Evolutionary conservation across 2,329 filamentous ascomycete genomes (phyloP).

Genomic region (Apiospora saccharicola): DNA sequence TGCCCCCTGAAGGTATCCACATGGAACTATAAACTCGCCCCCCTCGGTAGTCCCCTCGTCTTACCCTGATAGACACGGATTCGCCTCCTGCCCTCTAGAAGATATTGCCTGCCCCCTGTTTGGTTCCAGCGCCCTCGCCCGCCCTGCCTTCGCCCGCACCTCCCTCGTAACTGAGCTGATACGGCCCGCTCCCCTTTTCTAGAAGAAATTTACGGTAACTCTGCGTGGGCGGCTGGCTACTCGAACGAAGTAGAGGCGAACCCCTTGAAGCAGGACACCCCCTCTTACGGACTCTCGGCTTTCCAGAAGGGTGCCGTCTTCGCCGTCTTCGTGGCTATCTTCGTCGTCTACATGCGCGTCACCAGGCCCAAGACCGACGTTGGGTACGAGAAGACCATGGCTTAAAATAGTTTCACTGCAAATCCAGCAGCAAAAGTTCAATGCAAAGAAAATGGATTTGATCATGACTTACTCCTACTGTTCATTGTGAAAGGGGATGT

Average conservation of each 20-base stretch:
- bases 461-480: not conserved
- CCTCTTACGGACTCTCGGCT: constrained; percentile 49
- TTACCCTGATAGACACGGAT: constrained; percentile 27
- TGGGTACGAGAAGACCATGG: constrained; percentile 54
- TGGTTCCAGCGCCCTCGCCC: not conserved
- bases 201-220: constrained; percentile 45
- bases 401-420: constrained; percentile 41
- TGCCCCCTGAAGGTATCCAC: constrained; percentile 92
- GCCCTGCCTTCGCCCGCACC: constrained; percentile 25
- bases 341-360: constrained; percentile 55
- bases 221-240: constrained; percentile 48
- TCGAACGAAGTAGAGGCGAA: constrained; percentile 42
- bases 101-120: not conserved
- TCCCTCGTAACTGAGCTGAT: constrained; percentile 40
- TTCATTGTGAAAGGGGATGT: not conserved
- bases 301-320: constrained; percentile 61
- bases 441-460: constrained; percentile 13
- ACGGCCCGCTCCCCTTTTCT: constrained; percentile 37
- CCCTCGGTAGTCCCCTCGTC: constrained; percentile 35
- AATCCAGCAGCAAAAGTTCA: constrained; percentile 26
- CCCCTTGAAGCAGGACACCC: constrained; percentile 36
- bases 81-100: not conserved
- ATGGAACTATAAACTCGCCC: constrained; percentile 76
- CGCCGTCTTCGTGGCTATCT: constrained; percentile 53
- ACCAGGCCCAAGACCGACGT: constrained; percentile 45